These are phyloP conservation scores for Kondoa malvinella DNA, from an alignment of 768 basidiomycete genomes.

Conservation along the genomic window DNA sequence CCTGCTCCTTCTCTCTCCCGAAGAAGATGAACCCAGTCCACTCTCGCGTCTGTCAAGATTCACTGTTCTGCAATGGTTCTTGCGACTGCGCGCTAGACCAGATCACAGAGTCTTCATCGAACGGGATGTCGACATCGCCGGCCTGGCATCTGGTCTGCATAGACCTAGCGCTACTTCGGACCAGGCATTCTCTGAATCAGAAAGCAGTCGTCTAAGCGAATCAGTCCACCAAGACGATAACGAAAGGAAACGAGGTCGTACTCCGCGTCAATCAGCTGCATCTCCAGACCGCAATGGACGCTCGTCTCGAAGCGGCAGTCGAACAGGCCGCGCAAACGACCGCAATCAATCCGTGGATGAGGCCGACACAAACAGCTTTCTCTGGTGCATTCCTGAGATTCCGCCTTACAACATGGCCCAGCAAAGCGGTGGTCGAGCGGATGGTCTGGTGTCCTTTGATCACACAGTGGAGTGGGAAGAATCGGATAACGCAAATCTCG, in stretches of 20 bases:
- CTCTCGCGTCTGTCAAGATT: constrained; percentile 39
- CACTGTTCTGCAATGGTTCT: constrained; percentile 63
- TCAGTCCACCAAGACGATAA: background rate
- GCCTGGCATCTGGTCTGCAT: constrained; percentile 16
- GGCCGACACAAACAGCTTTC: background rate
- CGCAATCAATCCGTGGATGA: background rate
- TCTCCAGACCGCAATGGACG: constrained; percentile 10
- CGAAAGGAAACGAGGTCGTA: constrained; percentile 11
- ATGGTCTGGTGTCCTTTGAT: constrained; percentile 26
- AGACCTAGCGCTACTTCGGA: background rate
- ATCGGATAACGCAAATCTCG: constrained; percentile 30
- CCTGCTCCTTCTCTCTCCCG: constrained; percentile 31
- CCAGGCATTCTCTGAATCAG: background rate
- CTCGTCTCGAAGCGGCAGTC: constrained; percentile 8
- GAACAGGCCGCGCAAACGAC: background rate
- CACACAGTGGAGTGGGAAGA: constrained; percentile 28
- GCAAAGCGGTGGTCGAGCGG: constrained; percentile 8
- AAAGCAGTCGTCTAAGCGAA: background rate
- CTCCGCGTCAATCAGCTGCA: constrained; percentile 12
- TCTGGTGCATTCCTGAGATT: constrained; percentile 13
- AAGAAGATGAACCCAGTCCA: background rate
- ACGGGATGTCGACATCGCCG: constrained; percentile 35
- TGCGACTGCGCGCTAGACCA: constrained; percentile 72
- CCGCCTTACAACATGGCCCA: background rate
- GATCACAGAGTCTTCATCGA: constrained; percentile 70